phyloP scores from a whole-genome alignment of 805 yeast genomes.

The Saccharomyces cerevisiae region DNA sequence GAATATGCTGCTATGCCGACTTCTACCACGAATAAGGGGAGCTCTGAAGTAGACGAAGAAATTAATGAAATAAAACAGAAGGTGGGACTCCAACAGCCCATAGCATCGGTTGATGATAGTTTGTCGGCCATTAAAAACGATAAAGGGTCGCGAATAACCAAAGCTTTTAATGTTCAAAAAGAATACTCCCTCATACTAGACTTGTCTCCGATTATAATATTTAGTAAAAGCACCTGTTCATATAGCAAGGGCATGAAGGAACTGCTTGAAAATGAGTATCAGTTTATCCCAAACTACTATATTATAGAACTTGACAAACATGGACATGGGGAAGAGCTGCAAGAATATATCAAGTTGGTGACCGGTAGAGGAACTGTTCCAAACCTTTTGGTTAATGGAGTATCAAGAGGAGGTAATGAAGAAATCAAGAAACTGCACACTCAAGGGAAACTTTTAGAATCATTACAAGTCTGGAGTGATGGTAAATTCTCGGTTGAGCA shows the following conservation, averaged over 20 bases:
- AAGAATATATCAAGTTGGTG: conserved; percentile 54
- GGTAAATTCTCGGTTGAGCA: conserved; percentile 15
- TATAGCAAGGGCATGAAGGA: conserved; percentile 65
- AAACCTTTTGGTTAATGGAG: conserved; percentile 66
- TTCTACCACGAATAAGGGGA: background rate
- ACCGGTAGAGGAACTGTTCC: conserved; percentile 89
- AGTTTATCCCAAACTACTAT: conserved; percentile 60
- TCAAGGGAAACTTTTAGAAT: conserved; percentile 43
- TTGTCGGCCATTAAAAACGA: background rate
- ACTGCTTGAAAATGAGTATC: conserved; percentile 48
- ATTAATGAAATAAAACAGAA: background rate
- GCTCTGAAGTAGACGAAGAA: background rate
- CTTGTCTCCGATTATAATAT: conserved; percentile 62
- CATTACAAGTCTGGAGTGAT: conserved; percentile 34
- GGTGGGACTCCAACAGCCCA: background rate
- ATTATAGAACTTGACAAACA: conserved; percentile 81
- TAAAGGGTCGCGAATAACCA: background rate
- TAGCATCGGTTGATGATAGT: background rate
- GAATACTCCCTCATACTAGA: conserved; percentile 51
- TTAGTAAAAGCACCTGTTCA: conserved; percentile 57
- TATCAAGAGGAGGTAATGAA: conserved; percentile 82
- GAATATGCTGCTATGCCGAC: background rate
- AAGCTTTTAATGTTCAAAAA: conserved; percentile 40
- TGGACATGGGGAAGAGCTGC: conserved; percentile 66
- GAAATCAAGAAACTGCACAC: conserved; percentile 61